Evolutionary conservation across 2,329 filamentous ascomycete species (phyloP).

Genomic region (Gnomoniopsis smithogilvyi): DNA sequence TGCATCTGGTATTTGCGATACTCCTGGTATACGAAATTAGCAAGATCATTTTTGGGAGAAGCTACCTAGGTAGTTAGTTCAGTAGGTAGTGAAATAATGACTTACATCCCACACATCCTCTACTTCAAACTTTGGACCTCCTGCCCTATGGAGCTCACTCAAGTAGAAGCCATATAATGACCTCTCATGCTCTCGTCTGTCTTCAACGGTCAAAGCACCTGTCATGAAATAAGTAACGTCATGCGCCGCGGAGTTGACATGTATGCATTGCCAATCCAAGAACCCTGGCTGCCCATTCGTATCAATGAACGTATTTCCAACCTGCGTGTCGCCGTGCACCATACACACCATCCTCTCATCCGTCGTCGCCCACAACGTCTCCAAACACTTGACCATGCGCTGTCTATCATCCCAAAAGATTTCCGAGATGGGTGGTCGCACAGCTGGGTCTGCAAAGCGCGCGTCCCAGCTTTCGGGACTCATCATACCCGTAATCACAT

Average conservation of each 20-base stretch:
- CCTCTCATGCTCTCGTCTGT: slow-evolving; percentile 38
- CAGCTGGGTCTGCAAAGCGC: slow-evolving; percentile 10
- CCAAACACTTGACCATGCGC: slow-evolving; percentile 23
- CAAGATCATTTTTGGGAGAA: background rate
- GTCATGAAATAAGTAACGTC: slow-evolving; percentile 40
- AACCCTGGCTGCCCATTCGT: slow-evolving; percentile 33
- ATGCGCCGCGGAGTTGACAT: slow-evolving; percentile 40
- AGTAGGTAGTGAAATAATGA: background rate
- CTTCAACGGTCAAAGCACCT: slow-evolving; percentile 34
- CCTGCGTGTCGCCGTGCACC: slow-evolving; percentile 40
- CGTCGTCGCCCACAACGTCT: slow-evolving; percentile 34
- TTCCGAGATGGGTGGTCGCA: slow-evolving; percentile 11
- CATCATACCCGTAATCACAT: slow-evolving; percentile 26
- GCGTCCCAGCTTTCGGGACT: slow-evolving; percentile 2
- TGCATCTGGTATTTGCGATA: slow-evolving; percentile 31
- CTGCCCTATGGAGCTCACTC: slow-evolving; percentile 26
- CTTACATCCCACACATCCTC: slow-evolving; percentile 23
- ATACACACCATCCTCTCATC: slow-evolving; percentile 34
- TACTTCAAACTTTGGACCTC: slow-evolving; percentile 28
- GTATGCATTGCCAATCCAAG: slow-evolving; percentile 39
- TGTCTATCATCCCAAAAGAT: slow-evolving; percentile 8
- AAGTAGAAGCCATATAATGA: slow-evolving; percentile 35
- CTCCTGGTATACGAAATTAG: slow-evolving; percentile 20
- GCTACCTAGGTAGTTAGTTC: too few species aligned
- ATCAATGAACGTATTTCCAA: slow-evolving; percentile 41